Base-by-base conservation (phyloP, 495 filamentous ascomycete genomes). In the Xylaria intraflava region DNA sequence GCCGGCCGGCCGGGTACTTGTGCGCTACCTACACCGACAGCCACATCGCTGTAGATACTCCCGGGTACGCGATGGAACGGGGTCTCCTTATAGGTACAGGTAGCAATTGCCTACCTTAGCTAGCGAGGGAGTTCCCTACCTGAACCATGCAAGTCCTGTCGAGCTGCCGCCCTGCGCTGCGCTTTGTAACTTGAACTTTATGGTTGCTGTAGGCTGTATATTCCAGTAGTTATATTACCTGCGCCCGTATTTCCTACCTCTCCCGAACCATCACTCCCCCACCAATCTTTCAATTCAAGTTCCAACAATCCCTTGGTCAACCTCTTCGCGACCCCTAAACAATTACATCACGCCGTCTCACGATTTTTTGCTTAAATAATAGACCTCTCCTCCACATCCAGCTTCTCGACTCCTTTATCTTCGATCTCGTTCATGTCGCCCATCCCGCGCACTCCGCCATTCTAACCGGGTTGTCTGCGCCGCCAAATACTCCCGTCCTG, bases 291-390 rank as follows among this genome's bases (percentile, higher is more conserved):
- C 20, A 23, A 43, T 49, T 49, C 20, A 23, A 43, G 20, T 43
- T 46, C 52, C 44, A 55, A 55, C 52, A 49, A 22, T 49, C 40
- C 36, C 52, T 49, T 41, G 35, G 44, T 55, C 52, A 22, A 55
- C 36, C 44, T 48, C 41, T 35, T 49, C 19, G 45, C 45, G 52
- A 43, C 45, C 52, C 52, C 51, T 35, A 40, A 27, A 49, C 47
- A 46, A 55, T 39, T 42, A 41, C 26, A 40, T 30, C 45, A 55
- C 30, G 52, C 52, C 29, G 26, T 48, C 35, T 27, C 27, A 26
- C 1, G 14, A 23, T 6, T 22, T 46, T 39, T 26, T 44, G 12
- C 41, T 54, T 48, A 49, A 48, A 55, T 55, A 55, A 48, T 49
- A 30, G 24, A 24, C 31, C 38, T 41, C 45, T 20, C 42, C 35